Conservation (phyloP, 495 filamentous ascomycete genomes). For the Hypoxylon trugodes region DNA sequence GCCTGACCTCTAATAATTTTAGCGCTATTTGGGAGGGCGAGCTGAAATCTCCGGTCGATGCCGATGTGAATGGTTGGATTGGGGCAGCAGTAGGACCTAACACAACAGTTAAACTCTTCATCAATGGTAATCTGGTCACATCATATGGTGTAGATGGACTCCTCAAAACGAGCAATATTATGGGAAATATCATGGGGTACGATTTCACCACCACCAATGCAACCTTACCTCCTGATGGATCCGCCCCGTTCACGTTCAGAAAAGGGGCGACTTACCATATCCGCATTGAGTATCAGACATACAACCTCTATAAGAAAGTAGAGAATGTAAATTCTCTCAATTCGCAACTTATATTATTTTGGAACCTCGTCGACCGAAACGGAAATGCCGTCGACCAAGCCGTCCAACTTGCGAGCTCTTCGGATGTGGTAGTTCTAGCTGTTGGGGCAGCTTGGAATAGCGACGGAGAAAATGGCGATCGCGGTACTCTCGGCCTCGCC, state of each 20-base stretch:
- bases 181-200: constrained; percentile 45
- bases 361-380: constrained; percentile 53
- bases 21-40: constrained; percentile 54
- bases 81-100: constrained; percentile 50
- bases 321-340: constrained; percentile 55
- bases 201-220: constrained; percentile 37
- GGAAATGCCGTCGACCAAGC: constrained; percentile 48
- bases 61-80: constrained; percentile 48
- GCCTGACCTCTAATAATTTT: constrained; percentile 54
- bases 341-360: constrained; percentile 54
- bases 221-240: constrained; percentile 47
- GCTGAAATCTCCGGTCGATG: constrained; percentile 47
- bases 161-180: constrained; percentile 38
- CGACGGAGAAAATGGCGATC: constrained; percentile 56
- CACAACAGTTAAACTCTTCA: constrained; percentile 48
- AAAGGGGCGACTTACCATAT: constrained; percentile 47
- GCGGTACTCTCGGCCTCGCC: constrained; percentile 50
- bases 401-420: constrained; percentile 44
- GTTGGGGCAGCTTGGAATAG: constrained; percentile 56
- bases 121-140: constrained; percentile 42
- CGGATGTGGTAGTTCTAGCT: constrained; percentile 53
- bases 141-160: constrained; percentile 30
- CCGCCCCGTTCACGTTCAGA: constrained; percentile 48
- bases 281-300: constrained; percentile 56
- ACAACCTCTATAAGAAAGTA: constrained; percentile 51